Base-by-base conservation (phyloP, 805 yeast genomes). In the Zygosaccharomyces gambellarensis region DNA sequence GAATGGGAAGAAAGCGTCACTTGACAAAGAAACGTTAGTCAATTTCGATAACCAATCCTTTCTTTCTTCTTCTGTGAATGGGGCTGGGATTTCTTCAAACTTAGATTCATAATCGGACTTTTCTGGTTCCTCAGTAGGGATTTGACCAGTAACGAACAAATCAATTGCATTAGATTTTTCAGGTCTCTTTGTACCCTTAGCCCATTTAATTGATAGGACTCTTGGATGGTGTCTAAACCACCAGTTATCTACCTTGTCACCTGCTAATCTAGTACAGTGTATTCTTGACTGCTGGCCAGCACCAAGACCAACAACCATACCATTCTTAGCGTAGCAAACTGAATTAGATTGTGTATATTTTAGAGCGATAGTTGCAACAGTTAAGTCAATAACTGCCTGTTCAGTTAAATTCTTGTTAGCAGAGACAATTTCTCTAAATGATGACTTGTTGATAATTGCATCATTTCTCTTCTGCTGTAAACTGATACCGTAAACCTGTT, bases 1-100 rank as follows among this genome's bases (percentile, higher is more conserved):
- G 94, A 94, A 94, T 73, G 99, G 99, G 95, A 94, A 94, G 82
- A 94, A 94, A 27, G 99, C 99, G 69, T 94, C 99, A 3, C 97
- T 90, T 14, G 97, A 85, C 61, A 90, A 77, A 10, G 98, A 90
- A 49, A 94, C 99, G 61, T 87, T 83, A 51, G 75, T 80, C 70
- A 90, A 79, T 74, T 90, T 81, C 54, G 73, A 62, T 57, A 85
- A 72, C 98, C 98, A 94, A 62, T 87, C 96, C 56, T 75, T 74
- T 73, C 92, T 88, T 77, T 94, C 99, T 56, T 77, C 82, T 25
- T 71, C 72, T 45, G 96, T 83, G 60, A 94, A 77, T 47, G 96
- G 96, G 60, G 73, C 77, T 59, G 99, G 99, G 31, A 90, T 61
- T 57, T 72, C 83, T 50, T 76, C 90, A 61, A 94, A 94, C 73